Conservation (phyloP, 345 rosid genomes). For the Syzygium grande region DNA sequence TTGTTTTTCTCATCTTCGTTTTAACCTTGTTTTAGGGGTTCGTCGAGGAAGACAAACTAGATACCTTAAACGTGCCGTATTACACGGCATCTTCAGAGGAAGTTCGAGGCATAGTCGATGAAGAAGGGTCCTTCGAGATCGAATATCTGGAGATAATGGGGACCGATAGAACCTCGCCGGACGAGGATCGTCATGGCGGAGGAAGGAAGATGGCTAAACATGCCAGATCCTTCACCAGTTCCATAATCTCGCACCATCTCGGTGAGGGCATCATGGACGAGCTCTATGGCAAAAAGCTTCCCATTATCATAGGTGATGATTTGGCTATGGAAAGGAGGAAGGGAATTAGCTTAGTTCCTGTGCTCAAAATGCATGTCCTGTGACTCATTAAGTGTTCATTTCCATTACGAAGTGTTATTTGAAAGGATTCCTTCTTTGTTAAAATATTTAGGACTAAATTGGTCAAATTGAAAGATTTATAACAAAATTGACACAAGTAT, state of each 20-base stretch:
- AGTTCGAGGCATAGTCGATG: background rate
- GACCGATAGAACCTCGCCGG: background rate
- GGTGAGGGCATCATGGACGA: slow-evolving; percentile 3
- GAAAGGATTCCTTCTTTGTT: too few relatives aligned
- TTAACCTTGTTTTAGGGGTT: background rate
- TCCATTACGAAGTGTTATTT: too few relatives aligned
- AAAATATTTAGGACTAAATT: too few relatives aligned
- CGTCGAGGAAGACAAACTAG: slow-evolving; percentile 6
- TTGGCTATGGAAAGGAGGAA: background rate
- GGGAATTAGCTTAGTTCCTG: background rate
- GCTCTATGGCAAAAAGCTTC: slow-evolving; percentile 2
- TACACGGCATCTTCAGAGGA: background rate
- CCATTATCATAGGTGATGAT: background rate
- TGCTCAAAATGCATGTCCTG: background rate
- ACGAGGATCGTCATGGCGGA: background rate
- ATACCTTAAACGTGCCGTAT: slow-evolving; percentile 3
- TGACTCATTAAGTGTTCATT: background rate
- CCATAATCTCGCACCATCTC: slow-evolving; percentile 6
- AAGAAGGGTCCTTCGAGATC: background rate
- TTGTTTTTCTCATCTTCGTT: background rate
- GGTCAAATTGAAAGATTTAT: too few relatives aligned
- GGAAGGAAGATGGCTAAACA: background rate
- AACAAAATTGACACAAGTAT: too few relatives aligned
- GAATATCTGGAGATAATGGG: background rate
- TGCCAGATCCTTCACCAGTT: background rate